Evolutionary conservation across 1,139 yeast species (phyloP).

Genomic region (Saccharomycopsis hybrid): DNA sequence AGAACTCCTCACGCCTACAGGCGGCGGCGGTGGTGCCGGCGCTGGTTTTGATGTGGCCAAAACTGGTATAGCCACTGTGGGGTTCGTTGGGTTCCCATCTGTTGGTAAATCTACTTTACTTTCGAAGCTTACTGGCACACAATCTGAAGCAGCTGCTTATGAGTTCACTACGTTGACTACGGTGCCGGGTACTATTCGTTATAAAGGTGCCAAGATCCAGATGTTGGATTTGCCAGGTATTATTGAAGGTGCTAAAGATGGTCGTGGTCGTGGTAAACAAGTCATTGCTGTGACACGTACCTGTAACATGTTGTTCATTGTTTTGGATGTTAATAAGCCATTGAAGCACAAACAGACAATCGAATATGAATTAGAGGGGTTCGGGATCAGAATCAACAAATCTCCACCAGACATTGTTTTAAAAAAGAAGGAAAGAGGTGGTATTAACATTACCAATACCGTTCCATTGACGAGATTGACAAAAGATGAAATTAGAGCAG

Average conservation of each 20-base stretch:
- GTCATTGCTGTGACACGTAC: slow-evolving; percentile 98
- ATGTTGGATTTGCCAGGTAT: slow-evolving; percentile 98
- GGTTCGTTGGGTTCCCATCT: slow-evolving; percentile 96
- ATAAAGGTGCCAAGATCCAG: slow-evolving; percentile 95
- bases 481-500: slow-evolving; percentile 90
- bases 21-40: slow-evolving; percentile 84
- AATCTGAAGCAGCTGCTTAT: slow-evolving; percentile 94
- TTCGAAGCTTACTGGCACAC: slow-evolving; percentile 87
- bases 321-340: slow-evolving; percentile 93
- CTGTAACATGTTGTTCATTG: slow-evolving; percentile 86
- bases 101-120: slow-evolving; percentile 93
- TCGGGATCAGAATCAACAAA: slow-evolving; percentile 90
- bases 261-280: slow-evolving; percentile 98
- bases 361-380: slow-evolving; percentile 93
- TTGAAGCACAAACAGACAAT: slow-evolving; percentile 88
- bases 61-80: slow-evolving; percentile 95
- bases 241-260: slow-evolving; percentile 98
- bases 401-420: slow-evolving; percentile 88
- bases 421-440: slow-evolving; percentile 92
- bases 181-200: slow-evolving; percentile 93
- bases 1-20: slow-evolving; percentile 71
- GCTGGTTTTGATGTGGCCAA: slow-evolving; percentile 95
- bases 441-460: slow-evolving; percentile 87
- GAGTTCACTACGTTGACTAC: slow-evolving; percentile 97
- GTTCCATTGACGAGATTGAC: slow-evolving; percentile 89